Evolutionary conservation across 2,329 filamentous ascomycete genomes (phyloP), one percentile per base, ranked within the genome.

Genomic region (Aspergillus sp.): DNA sequence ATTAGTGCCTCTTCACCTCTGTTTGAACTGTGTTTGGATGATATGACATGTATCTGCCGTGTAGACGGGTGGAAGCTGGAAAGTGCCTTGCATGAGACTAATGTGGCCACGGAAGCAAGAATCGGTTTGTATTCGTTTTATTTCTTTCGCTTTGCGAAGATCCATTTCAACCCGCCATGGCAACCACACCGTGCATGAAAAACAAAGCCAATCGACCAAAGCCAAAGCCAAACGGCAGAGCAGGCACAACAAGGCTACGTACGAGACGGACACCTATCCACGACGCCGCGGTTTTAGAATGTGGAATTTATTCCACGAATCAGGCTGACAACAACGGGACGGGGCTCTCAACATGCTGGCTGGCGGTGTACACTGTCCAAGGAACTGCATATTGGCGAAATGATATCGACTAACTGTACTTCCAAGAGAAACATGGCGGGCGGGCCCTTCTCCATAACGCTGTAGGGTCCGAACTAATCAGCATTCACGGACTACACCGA

Each of bases 71-170:
- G 51, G 26, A 36, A 61, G 29, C 26, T 53, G 54, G 26, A 36
- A 61, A 36, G 36, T 55, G 57, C 59, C 59, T 61, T 61, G 59
- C 59, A 61, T 61, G 56, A 31, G 31, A 42, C 52, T 58, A 55
- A 60, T 52, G 58, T 51, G 31, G 6, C 20, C 22, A 22, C 50
- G 51, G 46, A 47, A 52, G 54, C 20, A 46, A 49, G 45, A 24
- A 16, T 26, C 29, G 26, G 32, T 16, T 32, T 39, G 55, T 36
- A 52, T 51, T 31, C 32, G 16, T 24, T 4, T 29, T 29, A 9
- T 29, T 29, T 9, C 26, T 29, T 29, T 9, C 26, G 9, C 3
- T 47, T 45, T 36, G 18, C 32, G 29, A 26, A 39, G 53, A 31
- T 51, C 54, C 54, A 26, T 39, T 18, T 31, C 18, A 24, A 50